Conservation (phyloP, 2,329 filamentous ascomycete genomes). For the Aspergillus hiratsukae region DNA sequence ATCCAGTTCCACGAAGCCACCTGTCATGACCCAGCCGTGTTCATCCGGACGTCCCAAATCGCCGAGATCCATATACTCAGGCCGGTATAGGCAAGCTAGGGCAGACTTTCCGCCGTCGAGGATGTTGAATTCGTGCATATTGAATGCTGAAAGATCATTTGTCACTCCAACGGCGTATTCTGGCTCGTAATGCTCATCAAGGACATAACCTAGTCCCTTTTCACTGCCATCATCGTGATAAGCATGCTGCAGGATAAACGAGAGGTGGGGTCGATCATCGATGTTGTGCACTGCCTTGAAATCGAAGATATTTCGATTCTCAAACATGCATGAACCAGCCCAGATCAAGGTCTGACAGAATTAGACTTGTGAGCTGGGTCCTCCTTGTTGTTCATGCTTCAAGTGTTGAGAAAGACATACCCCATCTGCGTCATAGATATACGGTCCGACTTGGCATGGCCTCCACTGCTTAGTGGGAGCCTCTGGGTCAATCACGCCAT, state of each 20-base stretch:
- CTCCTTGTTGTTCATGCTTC: neutral
- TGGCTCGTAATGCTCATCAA: slow-evolving; percentile 45
- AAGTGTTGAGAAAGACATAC: slow-evolving; percentile 19
- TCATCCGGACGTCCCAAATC: slow-evolving; percentile 31
- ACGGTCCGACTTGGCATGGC: slow-evolving; percentile 44
- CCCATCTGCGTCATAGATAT: slow-evolving; percentile 49
- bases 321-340: slow-evolving; percentile 44
- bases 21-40: slow-evolving; percentile 27
- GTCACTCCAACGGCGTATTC: slow-evolving; percentile 36
- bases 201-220: slow-evolving; percentile 45
- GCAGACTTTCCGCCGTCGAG: slow-evolving; percentile 33
- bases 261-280: slow-evolving; percentile 43
- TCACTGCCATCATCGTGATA: slow-evolving; percentile 32
- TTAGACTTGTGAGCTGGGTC: neutral
- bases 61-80: slow-evolving; percentile 19
- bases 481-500: slow-evolving; percentile 25
- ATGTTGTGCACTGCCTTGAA: slow-evolving; percentile 44
- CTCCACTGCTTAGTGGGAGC: slow-evolving; percentile 25
- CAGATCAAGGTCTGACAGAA: slow-evolving; percentile 39
- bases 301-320: slow-evolving; percentile 46
- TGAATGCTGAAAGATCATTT: slow-evolving; percentile 27
- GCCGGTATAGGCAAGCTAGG: slow-evolving; percentile 25
- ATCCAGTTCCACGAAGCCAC: slow-evolving; percentile 38
- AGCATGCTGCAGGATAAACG: slow-evolving; percentile 40
- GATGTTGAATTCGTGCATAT: slow-evolving; percentile 42